Conservation (phyloP, 257 asterid species). For the Petunia axillaris region DNA sequence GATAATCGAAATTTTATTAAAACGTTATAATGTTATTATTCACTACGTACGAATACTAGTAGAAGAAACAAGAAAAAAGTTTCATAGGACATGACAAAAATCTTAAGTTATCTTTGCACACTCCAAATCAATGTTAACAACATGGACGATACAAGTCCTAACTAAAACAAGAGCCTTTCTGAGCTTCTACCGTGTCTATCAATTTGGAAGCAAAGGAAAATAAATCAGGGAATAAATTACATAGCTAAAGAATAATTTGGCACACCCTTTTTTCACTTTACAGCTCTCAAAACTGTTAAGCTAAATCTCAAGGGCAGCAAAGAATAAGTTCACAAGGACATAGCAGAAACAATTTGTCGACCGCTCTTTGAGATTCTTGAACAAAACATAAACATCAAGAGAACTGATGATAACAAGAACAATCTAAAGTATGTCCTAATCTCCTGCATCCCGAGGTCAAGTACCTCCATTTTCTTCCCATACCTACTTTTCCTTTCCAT, state of each 20-base stretch:
- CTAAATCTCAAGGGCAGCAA: slow-evolving; percentile 30
- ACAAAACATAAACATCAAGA: slow-evolving; percentile 93
- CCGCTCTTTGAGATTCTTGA: slow-evolving; percentile 89
- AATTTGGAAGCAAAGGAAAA: not conserved
- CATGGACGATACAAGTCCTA: not conserved
- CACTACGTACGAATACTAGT: no score
- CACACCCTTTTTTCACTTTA: slow-evolving; percentile 27
- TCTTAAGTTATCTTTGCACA: not conserved
- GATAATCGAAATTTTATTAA: no score
- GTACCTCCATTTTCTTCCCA: slow-evolving; percentile 88
- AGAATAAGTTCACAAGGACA: slow-evolving; percentile 41
- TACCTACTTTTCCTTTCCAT: slow-evolving; percentile 83
- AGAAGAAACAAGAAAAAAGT: not conserved
- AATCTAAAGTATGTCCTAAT: slow-evolving; percentile 85
- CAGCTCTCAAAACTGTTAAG: slow-evolving; percentile 20
- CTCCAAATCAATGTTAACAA: not conserved
- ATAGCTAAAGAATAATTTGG: slow-evolving; percentile 28
- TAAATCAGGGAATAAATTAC: slow-evolving; percentile 39
- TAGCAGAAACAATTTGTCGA: slow-evolving; percentile 77
- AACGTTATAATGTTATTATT: no score
- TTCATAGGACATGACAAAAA: not conserved
- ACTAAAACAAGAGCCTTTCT: slow-evolving; percentile 16
- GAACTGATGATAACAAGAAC: slow-evolving; percentile 89
- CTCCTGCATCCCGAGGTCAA: slow-evolving; percentile 95
- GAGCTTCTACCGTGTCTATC: slow-evolving; percentile 6